phyloP scores from a whole-genome alignment of 495 filamentous ascomycete genomes.

The Talaromyces nanjingensis region DNA sequence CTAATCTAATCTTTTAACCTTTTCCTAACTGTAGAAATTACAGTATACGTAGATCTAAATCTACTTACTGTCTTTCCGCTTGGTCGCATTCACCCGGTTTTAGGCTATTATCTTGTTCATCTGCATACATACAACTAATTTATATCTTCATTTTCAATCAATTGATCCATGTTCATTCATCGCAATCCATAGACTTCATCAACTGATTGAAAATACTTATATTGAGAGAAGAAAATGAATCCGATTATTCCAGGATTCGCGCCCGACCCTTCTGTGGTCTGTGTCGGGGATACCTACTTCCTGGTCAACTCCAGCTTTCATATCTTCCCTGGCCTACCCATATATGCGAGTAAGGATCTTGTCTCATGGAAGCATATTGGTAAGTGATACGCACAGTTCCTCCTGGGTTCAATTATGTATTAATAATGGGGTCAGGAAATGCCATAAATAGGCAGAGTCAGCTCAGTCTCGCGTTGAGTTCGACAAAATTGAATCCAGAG shows the following conservation, averaged over 20 bases:
- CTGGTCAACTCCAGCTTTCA: slow-evolving; percentile 30
- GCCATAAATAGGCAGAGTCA: slow-evolving; percentile 13
- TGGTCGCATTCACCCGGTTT: background rate
- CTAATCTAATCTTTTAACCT: too few species aligned
- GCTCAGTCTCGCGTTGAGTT: slow-evolving; percentile 9
- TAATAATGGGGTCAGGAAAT: slow-evolving; percentile 11
- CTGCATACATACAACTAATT: background rate
- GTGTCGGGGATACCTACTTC: slow-evolving; percentile 21
- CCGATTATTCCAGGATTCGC: slow-evolving; percentile 19
- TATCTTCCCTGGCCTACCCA: slow-evolving; percentile 29
- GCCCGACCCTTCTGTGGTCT: slow-evolving; percentile 23
- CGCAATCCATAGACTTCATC: background rate
- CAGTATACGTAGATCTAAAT: too few species aligned
- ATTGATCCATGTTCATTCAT: too few species aligned
- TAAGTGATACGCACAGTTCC: background rate
- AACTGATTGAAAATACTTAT: background rate
- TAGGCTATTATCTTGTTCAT: background rate
- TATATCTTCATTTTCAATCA: background rate
- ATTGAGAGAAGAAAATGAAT: background rate
- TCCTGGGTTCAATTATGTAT: background rate
- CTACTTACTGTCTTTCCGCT: background rate
- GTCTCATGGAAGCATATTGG: slow-evolving; percentile 23
- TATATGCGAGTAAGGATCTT: slow-evolving; percentile 30
- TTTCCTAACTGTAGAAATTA: too few species aligned
- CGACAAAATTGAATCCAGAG: slow-evolving; percentile 8